These are phyloP conservation scores for Pichia sp. DNA, from an alignment of 1,139 yeast species.

Conservation along the genomic window DNA sequence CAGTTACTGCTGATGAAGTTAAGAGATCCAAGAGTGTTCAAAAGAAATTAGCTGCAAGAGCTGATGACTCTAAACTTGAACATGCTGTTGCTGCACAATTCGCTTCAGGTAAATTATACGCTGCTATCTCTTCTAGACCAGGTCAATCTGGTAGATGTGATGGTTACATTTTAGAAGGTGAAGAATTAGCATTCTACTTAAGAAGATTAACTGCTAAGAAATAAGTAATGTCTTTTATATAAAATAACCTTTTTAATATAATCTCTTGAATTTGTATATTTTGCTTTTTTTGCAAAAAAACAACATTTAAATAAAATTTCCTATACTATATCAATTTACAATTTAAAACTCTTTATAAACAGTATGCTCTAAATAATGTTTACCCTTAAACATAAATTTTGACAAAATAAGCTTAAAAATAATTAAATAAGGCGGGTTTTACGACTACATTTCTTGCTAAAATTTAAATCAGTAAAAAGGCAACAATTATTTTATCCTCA, in stretches of 20 bases:
- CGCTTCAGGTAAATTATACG: constrained; percentile 98
- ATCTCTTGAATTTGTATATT: constrained; percentile 1
- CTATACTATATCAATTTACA: no score
- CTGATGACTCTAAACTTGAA: constrained; percentile 79
- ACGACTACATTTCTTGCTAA: neutral
- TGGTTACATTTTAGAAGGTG: constrained; percentile 99
- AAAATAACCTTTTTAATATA: constrained; percentile 1
- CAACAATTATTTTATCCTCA: constrained; percentile 25
- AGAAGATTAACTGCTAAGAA: constrained; percentile 99
- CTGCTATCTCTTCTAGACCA: constrained; percentile 98
- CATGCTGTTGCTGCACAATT: constrained; percentile 90
- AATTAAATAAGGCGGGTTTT: no score
- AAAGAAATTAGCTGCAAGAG: constrained; percentile 90
- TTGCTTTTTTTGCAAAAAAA: no score
- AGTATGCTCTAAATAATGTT: no score
- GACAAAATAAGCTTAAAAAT: no score
- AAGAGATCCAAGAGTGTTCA: constrained; percentile 76
- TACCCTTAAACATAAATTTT: no score
- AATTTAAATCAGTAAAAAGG: constrained; percentile 19
- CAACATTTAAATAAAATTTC: constrained; percentile 1
- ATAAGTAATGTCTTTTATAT: constrained; percentile 40
- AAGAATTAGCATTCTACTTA: constrained; percentile 99
- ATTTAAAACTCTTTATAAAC: no score
- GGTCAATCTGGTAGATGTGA: constrained; percentile 99
- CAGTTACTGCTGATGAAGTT: constrained; percentile 36